phyloP scores from a whole-genome alignment of 202 grass and related monocot genomes.

The Saccharum hybrid region DNA sequence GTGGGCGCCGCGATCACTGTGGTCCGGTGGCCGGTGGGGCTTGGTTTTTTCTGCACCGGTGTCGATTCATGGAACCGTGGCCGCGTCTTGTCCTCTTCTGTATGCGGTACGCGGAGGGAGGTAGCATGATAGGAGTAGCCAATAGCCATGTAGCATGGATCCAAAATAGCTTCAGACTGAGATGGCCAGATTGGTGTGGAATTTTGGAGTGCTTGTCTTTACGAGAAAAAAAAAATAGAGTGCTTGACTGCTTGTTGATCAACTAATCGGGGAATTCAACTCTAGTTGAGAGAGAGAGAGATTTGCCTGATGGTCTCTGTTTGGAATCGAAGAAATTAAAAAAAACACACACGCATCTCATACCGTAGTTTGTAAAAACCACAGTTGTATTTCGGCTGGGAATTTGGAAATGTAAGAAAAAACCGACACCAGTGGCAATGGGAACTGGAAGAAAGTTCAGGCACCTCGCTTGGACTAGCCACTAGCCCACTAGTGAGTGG shows the following conservation, averaged over 20 bases:
- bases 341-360: no score
- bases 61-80: background rate
- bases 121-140: background rate
- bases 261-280: background rate
- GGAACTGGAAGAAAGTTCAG: background rate
- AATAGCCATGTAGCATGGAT: background rate
- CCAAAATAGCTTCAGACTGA: background rate
- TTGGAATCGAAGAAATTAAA: background rate
- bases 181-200: background rate
- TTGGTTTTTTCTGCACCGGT: background rate
- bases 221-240: background rate
- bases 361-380: background rate
- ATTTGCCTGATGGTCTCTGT: background rate
- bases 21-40: background rate
- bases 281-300: no score
- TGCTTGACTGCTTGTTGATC: background rate
- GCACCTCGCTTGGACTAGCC: background rate
- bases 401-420: background rate
- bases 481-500: background rate
- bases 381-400: background rate
- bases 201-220: background rate
- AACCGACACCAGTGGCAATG: background rate
- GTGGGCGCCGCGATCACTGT: background rate
- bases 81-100: background rate
- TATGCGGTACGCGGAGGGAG: background rate